Evolutionary conservation across 2,329 filamentous ascomycete genomes (phyloP).

Genomic region (Calycina marina): DNA sequence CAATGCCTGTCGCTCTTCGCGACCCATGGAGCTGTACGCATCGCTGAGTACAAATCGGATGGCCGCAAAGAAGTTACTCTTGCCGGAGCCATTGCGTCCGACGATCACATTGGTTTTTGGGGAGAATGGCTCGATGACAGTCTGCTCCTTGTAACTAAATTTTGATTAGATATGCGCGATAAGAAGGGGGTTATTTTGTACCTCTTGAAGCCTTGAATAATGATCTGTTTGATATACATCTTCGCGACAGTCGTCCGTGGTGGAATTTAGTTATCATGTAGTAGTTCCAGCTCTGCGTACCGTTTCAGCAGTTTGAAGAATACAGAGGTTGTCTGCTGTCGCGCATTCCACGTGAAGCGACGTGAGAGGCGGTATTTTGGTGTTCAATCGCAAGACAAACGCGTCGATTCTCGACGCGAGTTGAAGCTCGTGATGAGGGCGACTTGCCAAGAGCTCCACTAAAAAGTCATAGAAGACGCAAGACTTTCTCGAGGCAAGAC

Average conservation of each 20-base stretch:
- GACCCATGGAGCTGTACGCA: conserved; percentile 89
- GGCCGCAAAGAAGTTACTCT: conserved; percentile 98
- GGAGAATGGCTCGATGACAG: conserved; percentile 95
- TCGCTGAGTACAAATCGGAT: conserved; percentile 98
- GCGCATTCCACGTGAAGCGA: too few relatives aligned
- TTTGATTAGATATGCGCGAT: conserved; percentile 5
- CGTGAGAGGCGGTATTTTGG: too few relatives aligned
- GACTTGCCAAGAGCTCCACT: too few relatives aligned
- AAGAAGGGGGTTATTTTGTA: conserved; percentile 26
- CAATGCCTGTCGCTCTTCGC: conserved; percentile 87
- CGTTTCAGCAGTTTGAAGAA: too few relatives aligned
- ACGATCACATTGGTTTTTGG: conserved; percentile 97
- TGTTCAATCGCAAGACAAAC: too few relatives aligned
- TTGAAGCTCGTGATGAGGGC: too few relatives aligned
- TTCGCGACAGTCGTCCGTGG: conserved; percentile 19
- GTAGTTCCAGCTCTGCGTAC: too few relatives aligned
- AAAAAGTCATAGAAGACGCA: too few relatives aligned
- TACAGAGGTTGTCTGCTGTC: too few relatives aligned
- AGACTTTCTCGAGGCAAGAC: too few relatives aligned
- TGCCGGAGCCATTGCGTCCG: conserved; percentile 96
- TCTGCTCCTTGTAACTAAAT: conserved; percentile 94
- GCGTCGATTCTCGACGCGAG: too few relatives aligned
- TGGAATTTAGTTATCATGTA: too few relatives aligned
- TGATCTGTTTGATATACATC: conserved; percentile 99
- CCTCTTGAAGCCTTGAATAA: conserved; percentile 99